Evolutionary conservation across 192 early-diverging fungal genomes (phyloP).

Genomic region (Entomortierella beljakovae): DNA sequence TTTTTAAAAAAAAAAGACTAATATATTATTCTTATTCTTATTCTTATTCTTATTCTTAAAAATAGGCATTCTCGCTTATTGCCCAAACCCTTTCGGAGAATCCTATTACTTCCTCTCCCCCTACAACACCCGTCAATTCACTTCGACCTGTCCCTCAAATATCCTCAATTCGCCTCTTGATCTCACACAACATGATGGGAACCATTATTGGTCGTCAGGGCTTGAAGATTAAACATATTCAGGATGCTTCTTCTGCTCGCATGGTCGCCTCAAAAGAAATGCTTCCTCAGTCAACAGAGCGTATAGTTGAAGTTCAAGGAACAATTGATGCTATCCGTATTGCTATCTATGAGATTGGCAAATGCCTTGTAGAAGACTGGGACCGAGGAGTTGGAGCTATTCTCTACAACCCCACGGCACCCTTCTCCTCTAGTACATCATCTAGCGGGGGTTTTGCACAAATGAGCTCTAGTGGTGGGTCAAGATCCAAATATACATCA

Average conservation of each 20-base stretch:
- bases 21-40: background rate
- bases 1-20: too few relatives aligned
- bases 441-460: slow-evolving; percentile 16
- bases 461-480: slow-evolving; percentile 8
- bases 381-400: slow-evolving; percentile 86
- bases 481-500: slow-evolving; percentile 49
- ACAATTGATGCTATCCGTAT: slow-evolving; percentile 84
- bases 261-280: slow-evolving; percentile 92
- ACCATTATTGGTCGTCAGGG: slow-evolving; percentile 95
- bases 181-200: slow-evolving; percentile 92
- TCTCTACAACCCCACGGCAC: slow-evolving; percentile 81
- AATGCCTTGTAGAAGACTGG: slow-evolving; percentile 87
- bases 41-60: slow-evolving; percentile 11
- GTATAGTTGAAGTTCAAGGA: slow-evolving; percentile 90
- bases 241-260: slow-evolving; percentile 87
- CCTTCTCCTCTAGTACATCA: slow-evolving; percentile 1
- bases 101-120: slow-evolving; percentile 69
- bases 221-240: slow-evolving; percentile 95
- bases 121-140: slow-evolving; percentile 62
- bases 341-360: slow-evolving; percentile 88
- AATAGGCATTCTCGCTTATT: slow-evolving; percentile 86
- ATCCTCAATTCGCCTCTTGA: slow-evolving; percentile 85
- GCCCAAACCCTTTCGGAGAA: slow-evolving; percentile 83
- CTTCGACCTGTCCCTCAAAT: slow-evolving; percentile 57
- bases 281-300: slow-evolving; percentile 93